Evolutionary conservation across 139 green algal species (phyloP), one percentile per base, ranked within the genome.

Genomic region (Pleodorina starrii): DNA sequence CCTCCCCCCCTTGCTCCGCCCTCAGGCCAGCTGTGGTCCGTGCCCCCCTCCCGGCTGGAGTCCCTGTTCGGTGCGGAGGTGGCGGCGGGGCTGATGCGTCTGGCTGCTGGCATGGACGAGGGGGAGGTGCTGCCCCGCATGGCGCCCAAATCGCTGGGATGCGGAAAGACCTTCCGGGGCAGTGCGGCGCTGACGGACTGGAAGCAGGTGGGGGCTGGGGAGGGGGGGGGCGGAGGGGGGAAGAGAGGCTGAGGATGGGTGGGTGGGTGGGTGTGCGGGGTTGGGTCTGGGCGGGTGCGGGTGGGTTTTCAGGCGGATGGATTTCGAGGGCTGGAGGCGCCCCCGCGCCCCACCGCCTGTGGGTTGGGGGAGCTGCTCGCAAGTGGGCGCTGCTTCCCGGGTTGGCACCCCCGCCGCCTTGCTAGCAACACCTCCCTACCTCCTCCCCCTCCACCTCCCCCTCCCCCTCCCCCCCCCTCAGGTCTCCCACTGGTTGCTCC

Each of bases 81-180:
- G 0, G 94, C 77, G 80, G 79, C 73, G n/a, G 93, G 92, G 88
- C 90, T 98, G 46, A 63, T 36, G 25, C 87, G 80, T 1, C 87
- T 96, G 80, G 88, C 93, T 0, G 81, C 63, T n/a, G 96, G 96
- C 29, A 85, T 96, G 72, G 77, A 97, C 66, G 93, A 92, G 19
- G 93, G 94, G 1, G 85, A 93, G 29, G 96, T 99, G 25, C 91
- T 94, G 87, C 90, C 92, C 36, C 92, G 97, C 36, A 87, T 93
- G 29, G 90, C 95, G 87, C 94, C 95, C 38, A 97, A 98, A 91
- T 93, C 73, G 17, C 66, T 97, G 14, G 89, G 85, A 71, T 97
- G 95, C 75, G 92, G 95, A 38, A 98, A 98, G 83, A 98, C 96
- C 2, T 98, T 98, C 90, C 80, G 80, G 16, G 80, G 80, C 59